Evolutionary conservation across 1,284 basidiomycete genomes (phyloP).

Genomic region (Cryptococcus deneoformans): DNA sequence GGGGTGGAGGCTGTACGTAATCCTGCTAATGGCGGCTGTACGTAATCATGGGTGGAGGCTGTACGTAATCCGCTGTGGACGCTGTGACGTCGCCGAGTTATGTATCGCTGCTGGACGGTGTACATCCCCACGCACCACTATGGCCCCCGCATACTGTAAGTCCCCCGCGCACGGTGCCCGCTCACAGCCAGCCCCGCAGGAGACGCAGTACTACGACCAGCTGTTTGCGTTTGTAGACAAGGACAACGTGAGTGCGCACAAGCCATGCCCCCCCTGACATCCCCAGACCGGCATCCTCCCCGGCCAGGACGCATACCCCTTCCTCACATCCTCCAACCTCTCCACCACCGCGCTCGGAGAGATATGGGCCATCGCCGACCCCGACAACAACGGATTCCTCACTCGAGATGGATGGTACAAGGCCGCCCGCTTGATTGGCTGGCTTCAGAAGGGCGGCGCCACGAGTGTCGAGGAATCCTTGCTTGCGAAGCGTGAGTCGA

Average conservation of each 20-base stretch:
- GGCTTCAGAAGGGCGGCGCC: slow-evolving; percentile 74
- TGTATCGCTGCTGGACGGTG: too few relatives aligned
- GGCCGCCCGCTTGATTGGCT: slow-evolving; percentile 85
- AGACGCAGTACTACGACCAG: slow-evolving; percentile 46
- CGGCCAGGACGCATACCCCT: slow-evolving; percentile 76
- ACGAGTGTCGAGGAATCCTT: slow-evolving; percentile 25
- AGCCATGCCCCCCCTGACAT: slow-evolving; percentile 35
- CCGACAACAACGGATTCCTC: slow-evolving; percentile 87
- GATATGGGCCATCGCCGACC: slow-evolving; percentile 91
- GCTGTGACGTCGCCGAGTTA: not conserved
- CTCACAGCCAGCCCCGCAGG: slow-evolving; percentile 23
- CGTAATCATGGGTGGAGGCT: too few relatives aligned
- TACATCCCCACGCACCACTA: too few relatives aligned
- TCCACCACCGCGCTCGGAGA: slow-evolving; percentile 77
- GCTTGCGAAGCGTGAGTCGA: slow-evolving; percentile 19
- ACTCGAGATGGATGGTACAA: slow-evolving; percentile 79
- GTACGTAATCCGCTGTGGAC: not conserved
- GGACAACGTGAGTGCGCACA: slow-evolving; percentile 16
- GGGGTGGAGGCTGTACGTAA: too few relatives aligned
- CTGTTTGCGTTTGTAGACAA: slow-evolving; percentile 45
- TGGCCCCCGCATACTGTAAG: too few relatives aligned
- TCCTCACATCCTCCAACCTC: slow-evolving; percentile 76
- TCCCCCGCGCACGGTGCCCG: not conserved
- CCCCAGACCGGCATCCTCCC: slow-evolving; percentile 65
- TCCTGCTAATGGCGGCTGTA: too few relatives aligned